These are phyloP conservation scores for Vaccinium myrtillus DNA, from an alignment of 148 eudicot genomes.

Conservation along the genomic window DNA sequence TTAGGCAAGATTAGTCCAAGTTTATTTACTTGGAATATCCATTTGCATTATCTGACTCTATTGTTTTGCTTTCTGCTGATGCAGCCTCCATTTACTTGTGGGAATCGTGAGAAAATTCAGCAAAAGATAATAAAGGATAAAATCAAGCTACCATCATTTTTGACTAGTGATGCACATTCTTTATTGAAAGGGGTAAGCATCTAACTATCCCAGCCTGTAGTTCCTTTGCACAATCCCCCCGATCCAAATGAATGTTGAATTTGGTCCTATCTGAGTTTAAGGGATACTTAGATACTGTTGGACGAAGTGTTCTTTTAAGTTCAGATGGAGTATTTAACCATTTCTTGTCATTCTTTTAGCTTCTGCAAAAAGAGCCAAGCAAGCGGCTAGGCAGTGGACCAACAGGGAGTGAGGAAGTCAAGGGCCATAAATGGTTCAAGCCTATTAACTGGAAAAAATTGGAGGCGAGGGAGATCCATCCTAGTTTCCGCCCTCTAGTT, in stretches of 20 bases:
- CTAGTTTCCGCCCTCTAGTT: constrained; percentile 76
- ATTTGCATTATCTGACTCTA: background rate
- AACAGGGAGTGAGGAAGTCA: constrained; percentile 69
- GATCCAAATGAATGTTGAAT: background rate
- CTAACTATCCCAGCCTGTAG: background rate
- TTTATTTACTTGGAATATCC: background rate
- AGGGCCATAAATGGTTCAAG: constrained; percentile 84
- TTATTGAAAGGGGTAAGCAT: constrained; percentile 73
- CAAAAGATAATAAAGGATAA: constrained; percentile 81
- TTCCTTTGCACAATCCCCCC: background rate
- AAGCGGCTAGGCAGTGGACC: constrained; percentile 67
- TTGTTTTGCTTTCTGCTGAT: constrained; percentile 23
- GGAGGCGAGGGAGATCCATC: constrained; percentile 60
- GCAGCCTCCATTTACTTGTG: constrained; percentile 87
- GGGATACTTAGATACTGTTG: background rate
- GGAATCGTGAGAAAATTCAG: constrained; percentile 71
- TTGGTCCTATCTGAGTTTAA: constrained; percentile 4
- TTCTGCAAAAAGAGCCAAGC: constrained; percentile 68
- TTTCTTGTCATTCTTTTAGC: constrained; percentile 28
- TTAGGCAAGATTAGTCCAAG: background rate
- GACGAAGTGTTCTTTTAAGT: background rate
- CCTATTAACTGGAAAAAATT: constrained; percentile 80
- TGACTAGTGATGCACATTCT: constrained; percentile 85
- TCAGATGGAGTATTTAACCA: background rate
- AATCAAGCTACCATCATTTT: constrained; percentile 72